Conservation (phyloP, 2,329 filamentous ascomycete genomes). For the Chaetomium globosum region DNA sequence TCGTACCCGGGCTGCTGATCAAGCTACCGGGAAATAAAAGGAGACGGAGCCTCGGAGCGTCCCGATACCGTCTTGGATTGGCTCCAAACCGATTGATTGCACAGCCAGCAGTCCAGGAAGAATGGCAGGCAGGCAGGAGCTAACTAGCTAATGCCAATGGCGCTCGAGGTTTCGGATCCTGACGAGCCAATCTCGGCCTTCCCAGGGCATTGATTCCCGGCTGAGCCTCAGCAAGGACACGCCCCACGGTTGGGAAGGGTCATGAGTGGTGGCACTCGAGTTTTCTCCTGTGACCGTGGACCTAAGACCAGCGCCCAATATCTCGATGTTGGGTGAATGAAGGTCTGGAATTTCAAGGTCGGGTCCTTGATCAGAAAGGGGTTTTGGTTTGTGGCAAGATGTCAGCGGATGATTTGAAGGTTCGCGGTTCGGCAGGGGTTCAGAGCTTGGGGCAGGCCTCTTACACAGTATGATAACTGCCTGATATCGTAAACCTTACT, state of each 20-base stretch:
- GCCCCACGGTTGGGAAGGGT: not conserved
- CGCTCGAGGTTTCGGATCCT: not conserved
- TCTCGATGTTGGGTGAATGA: not conserved
- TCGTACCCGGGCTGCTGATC: conserved; percentile 8
- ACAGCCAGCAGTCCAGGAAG: not conserved
- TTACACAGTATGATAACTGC: not conserved
- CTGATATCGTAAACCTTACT: not conserved
- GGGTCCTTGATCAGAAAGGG: not conserved
- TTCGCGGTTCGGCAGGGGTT: not conserved
- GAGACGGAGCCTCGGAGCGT: conserved; percentile 11
- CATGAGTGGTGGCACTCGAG: conserved; percentile 7
- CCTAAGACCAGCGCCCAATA: not conserved
- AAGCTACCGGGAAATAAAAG: not conserved
- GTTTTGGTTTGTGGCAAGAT: not conserved
- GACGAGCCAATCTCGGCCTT: conserved; percentile 18
- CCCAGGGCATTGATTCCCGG: not conserved
- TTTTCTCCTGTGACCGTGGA: not conserved
- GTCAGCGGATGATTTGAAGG: not conserved
- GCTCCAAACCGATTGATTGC: not conserved
- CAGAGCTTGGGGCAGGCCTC: not conserved
- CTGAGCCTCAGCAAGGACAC: not conserved
- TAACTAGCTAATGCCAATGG: conserved; percentile 6
- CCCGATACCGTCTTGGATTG: conserved; percentile 9
- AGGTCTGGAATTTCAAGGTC: not conserved
- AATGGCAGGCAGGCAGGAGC: conserved; percentile 1